Conservation (phyloP, 441 rosid species). For the Raphanus hybrid region DNA sequence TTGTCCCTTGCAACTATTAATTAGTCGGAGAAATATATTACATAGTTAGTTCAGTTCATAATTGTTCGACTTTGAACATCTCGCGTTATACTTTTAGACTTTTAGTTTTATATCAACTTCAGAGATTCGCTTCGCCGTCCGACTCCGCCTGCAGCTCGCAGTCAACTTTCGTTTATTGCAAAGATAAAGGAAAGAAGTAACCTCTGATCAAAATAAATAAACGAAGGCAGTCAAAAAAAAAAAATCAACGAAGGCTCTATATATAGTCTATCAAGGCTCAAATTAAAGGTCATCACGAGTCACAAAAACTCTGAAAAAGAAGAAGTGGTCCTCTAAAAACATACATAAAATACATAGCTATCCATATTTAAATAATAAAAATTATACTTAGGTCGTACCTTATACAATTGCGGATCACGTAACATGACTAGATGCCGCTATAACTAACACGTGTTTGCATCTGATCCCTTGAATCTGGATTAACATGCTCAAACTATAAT, state of each 20-base stretch:
- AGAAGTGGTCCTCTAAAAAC: not conserved
- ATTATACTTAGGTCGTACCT: not conserved
- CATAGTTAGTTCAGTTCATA: not conserved
- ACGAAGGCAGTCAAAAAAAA: not conserved
- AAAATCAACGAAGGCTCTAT: not conserved
- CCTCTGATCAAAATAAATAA: not conserved
- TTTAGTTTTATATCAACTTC: not conserved
- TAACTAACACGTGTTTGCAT: not conserved
- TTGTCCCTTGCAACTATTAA: not conserved
- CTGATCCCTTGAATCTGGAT: not conserved
- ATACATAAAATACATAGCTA: not conserved
- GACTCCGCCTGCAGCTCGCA: not conserved
- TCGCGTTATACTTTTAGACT: not conserved
- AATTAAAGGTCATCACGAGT: not conserved
- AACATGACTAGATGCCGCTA: not conserved
- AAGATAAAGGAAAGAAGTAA: not conserved
- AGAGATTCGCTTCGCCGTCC: not conserved
- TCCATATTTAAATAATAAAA: not conserved
- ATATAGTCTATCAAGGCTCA: not conserved
- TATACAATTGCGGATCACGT: not conserved
- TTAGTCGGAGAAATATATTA: not conserved
- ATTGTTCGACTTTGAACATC: slow-evolving; percentile 3
- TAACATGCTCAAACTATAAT: not conserved
- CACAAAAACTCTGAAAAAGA: not conserved
- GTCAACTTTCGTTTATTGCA: not conserved